phyloP scores from a whole-genome alignment of 306 rosid genomes.

The Albizia julibrissin region DNA sequence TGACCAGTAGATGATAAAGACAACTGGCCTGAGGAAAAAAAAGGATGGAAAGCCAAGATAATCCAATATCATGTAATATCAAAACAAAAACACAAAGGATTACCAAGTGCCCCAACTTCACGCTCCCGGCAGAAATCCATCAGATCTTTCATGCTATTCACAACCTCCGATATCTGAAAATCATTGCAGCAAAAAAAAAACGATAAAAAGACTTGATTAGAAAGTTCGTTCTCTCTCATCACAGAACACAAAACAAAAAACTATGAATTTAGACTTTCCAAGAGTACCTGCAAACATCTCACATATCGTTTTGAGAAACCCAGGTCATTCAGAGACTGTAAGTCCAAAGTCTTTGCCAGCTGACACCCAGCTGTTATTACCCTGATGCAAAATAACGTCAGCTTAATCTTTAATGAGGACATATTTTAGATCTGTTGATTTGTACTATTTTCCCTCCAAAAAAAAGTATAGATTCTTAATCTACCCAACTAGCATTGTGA shows the following conservation, averaged over 20 bases:
- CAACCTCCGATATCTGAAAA: constrained; percentile 76
- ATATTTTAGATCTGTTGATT: background rate
- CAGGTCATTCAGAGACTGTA: constrained; percentile 86
- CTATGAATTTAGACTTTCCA: constrained; percentile 3
- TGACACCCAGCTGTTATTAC: constrained; percentile 89
- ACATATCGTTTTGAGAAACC: constrained; percentile 98
- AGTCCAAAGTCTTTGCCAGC: constrained; percentile 90
- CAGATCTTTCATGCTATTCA: constrained; percentile 78
- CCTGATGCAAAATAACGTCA: constrained; percentile 55
- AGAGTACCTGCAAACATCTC: constrained; percentile 92
- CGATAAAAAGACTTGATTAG: background rate
- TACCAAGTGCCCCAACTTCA: constrained; percentile 70
- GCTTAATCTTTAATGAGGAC: background rate
- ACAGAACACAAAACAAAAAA: background rate
- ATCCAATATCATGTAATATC: background rate
- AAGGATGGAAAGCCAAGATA: background rate
- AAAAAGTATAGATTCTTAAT: background rate
- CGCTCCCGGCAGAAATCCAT: constrained; percentile 69
- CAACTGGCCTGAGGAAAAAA: background rate
- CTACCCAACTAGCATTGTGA: background rate
- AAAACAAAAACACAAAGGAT: background rate
- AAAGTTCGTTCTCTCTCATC: background rate
- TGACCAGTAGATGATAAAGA: background rate
- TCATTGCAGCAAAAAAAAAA: background rate
- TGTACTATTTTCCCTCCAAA: background rate